Base-by-base conservation (phyloP, 2,329 filamentous ascomycete genomes). In the Emmonsiellopsis sp. region DNA sequence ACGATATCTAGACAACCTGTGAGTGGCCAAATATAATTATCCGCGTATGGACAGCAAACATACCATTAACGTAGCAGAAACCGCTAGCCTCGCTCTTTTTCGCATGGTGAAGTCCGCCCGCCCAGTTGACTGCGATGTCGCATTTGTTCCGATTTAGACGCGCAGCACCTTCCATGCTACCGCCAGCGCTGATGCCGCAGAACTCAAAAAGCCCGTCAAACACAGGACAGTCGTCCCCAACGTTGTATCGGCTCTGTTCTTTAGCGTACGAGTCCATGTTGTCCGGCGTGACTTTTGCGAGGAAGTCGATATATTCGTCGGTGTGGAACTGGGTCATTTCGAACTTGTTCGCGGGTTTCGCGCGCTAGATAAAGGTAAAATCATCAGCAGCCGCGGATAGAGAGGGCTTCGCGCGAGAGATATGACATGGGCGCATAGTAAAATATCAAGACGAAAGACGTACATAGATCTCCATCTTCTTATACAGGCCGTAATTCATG, bases 21-120 rank as follows among this genome's bases (percentile, higher is more conserved):
- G 32, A 37, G 36, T 50, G 13, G 10, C 6, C 17, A 31, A 51
- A 17, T 32, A 14, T 10, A 14, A 36, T 14, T n/a, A 10, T 34
- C 14, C 31, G 8, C 5, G 48, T 34, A 44, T 11, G 13, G 49
- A 32, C 47, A 36, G 52, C 21, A 10, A 53, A 42, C 61, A 56
- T 64, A 72, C 69, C 92, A 70, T 98, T 98, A 74, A 97, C 92
- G 71, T 98, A 98, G 73, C 93, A 98, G 70, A 98, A 98, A 0
- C 93, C 93, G 46, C 88, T 93, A 0, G 93, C 92, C 72, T 95
- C 90, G 54, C 87, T 86, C 68, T 92, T 93, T 71, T 97, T 96
- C 40, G 93, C 93, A 66, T 98, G 93, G 70, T 98, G 93, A 42
- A 98, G 81, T 43, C 93, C 93, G 53, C 93, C 93, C 31, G 91